These are phyloP conservation scores for Venturiaceae sp. DNA, from an alignment of 2,329 filamentous ascomycete species.

Conservation along the genomic window DNA sequence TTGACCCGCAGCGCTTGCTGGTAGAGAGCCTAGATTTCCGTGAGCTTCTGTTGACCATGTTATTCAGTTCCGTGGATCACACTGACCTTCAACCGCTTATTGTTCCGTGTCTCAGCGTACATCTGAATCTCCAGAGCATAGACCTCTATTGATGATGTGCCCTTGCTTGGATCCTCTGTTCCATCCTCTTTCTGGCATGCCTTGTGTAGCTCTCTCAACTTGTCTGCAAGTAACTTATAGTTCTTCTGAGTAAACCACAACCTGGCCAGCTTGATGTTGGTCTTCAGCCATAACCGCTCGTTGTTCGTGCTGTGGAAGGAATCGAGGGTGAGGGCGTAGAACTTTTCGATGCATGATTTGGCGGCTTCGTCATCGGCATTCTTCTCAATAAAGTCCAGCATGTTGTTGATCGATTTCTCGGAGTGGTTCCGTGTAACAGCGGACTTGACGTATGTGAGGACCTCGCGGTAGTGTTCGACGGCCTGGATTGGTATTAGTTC, in stretches of 20 bases:
- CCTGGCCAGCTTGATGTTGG: conserved; percentile 91
- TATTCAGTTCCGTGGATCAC: conserved; percentile 10
- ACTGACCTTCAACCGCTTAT: conserved; percentile 78
- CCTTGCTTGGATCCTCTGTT: conserved; percentile 84
- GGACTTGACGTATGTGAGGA: conserved; percentile 94
- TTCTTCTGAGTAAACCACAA: conserved; percentile 87
- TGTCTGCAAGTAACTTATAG: conserved; percentile 69
- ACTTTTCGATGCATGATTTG: conserved; percentile 79
- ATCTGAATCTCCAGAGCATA: conserved; percentile 98
- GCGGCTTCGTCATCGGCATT: conserved; percentile 62
- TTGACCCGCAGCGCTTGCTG: conserved; percentile 83
- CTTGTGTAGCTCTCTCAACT: conserved; percentile 79
- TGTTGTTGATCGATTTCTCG: conserved; percentile 98
- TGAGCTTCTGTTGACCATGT: not conserved
- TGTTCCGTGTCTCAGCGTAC: conserved; percentile 94
- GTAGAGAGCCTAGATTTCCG: conserved; percentile 56
- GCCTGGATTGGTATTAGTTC: conserved; percentile 34
- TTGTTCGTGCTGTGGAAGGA: conserved; percentile 98
- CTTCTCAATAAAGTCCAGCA: conserved; percentile 97
- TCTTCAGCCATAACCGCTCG: conserved; percentile 94
- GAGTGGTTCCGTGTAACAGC: conserved; percentile 97
- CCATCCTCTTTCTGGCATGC: conserved; percentile 84
- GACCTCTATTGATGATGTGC: conserved; percentile 90
- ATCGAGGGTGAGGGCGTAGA: conserved; percentile 86
- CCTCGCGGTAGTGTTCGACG: conserved; percentile 83